Conservation (phyloP, 2,329 filamentous ascomycete species). For the Pseudocercospora pini-densiflorae region DNA sequence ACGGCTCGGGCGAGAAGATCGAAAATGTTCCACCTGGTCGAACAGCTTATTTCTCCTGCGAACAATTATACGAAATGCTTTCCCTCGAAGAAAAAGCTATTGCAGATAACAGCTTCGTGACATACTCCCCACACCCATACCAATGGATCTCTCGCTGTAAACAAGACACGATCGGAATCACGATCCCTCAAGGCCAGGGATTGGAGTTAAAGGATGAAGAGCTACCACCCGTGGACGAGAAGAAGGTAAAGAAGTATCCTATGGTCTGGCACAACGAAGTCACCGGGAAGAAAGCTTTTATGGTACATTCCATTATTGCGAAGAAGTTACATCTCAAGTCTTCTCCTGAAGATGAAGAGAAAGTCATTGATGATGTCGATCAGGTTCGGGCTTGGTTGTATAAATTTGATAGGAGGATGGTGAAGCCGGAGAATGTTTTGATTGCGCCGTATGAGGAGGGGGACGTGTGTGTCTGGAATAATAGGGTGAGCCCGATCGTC, state of each 20-base stretch:
- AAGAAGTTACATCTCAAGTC: neutral
- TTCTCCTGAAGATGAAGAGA: neutral
- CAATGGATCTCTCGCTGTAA: constrained; percentile 6
- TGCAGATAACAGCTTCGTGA: neutral
- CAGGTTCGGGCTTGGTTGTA: constrained; percentile 2
- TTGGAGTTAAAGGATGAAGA: constrained; percentile 1
- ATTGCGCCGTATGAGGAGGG: constrained; percentile 9
- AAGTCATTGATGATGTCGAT: constrained; percentile 8
- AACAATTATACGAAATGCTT: constrained; percentile 7
- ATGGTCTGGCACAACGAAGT: constrained; percentile 12
- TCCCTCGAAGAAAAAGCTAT: neutral
- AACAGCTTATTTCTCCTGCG: constrained; percentile 5
- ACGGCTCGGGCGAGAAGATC: neutral
- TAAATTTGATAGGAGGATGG: constrained; percentile 6
- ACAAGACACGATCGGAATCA: constrained; percentile 3
- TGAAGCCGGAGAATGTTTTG: constrained; percentile 8
- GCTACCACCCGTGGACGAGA: neutral
- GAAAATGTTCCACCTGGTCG: neutral
- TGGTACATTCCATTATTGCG: constrained; percentile 6
- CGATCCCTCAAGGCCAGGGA: constrained; percentile 5
- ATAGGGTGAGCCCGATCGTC: neutral
- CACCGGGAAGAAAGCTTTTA: constrained; percentile 2
- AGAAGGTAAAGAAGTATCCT: constrained; percentile 8
- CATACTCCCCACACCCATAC: constrained; percentile 1
- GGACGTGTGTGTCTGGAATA: constrained; percentile 5